Base-by-base conservation (phyloP, 164 flowering plant genomes). In the Aristolochia californica region DNA sequence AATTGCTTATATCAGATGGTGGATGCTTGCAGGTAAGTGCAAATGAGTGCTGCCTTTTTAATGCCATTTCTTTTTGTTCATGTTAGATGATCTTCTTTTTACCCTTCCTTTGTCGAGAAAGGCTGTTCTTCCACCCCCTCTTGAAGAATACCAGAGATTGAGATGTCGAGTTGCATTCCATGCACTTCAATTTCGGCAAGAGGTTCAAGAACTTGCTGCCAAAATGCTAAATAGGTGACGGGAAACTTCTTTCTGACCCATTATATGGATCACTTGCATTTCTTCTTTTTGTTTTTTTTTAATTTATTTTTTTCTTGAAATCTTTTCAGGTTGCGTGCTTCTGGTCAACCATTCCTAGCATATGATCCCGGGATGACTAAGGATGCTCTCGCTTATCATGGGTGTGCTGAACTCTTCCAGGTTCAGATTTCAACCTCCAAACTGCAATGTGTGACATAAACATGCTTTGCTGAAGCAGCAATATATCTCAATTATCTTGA, bases 361-460 rank as follows among this genome's bases (percentile, higher is more conserved):
- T 93, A 59, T 76, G 80, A 89, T 64, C 95, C 91, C 24, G 99
- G 97, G 55, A 67, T 93, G 88, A 87, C 90, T 5, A 87, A 91
- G 80, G 99, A 93, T 47, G 80, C 90, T 57, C 74, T 93, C 56
- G 97, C 97, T 58, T 87, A 76, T 74, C 68, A 87, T 74, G 99
- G 99, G 34, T 93, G 99, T 63, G 80, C 99, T 66, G 99, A 93
- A 64, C 88, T 87, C 58, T 89, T 89, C 70, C 96, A 93, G 97
- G 98, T 88, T 74, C 13, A 21, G 10, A 34, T 34, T 34, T 34
- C 40, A 34, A 34, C 40, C 40, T n/a, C 10, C 40, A 34, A 34
- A 2, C 40, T 34, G 40, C 40, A 34, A 34, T 8, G 10, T 34
- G 40, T 34, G 40, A 34, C 40, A 3, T 34, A 34, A 34, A 34